These are phyloP conservation scores for Juglanconis oblonga DNA, from an alignment of 2,329 filamentous ascomycete species.

Conservation along the genomic window DNA sequence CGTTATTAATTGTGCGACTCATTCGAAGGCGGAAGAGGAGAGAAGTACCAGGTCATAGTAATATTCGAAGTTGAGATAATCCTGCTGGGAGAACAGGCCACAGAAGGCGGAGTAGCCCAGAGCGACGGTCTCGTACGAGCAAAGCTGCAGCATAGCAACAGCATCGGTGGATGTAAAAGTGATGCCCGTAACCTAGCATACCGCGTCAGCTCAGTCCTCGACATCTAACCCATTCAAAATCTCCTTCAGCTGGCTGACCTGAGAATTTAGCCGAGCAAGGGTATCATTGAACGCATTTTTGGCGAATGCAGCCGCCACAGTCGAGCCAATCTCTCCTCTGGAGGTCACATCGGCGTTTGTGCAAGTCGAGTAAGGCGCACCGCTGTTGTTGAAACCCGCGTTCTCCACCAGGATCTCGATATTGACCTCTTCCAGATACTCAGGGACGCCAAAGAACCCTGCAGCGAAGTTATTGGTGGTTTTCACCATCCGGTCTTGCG, in stretches of 20 bases:
- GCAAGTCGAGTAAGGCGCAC: slow-evolving; percentile 28
- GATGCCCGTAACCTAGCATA: slow-evolving; percentile 24
- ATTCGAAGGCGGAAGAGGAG: slow-evolving; percentile 20
- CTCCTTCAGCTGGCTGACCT: slow-evolving; percentile 15
- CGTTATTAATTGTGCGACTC: slow-evolving; percentile 5
- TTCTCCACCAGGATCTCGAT: slow-evolving; percentile 33
- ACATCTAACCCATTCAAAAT: not conserved
- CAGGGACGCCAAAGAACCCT: slow-evolving; percentile 32
- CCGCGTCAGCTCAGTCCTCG: not conserved
- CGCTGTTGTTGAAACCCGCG: slow-evolving; percentile 28
- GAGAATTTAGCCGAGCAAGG: slow-evolving; percentile 27
- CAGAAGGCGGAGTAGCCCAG: slow-evolving; percentile 42
- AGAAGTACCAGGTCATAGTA: slow-evolving; percentile 39
- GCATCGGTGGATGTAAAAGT: slow-evolving; percentile 32
- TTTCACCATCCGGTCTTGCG: slow-evolving; percentile 33
- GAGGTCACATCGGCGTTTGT: slow-evolving; percentile 23
- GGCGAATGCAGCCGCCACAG: slow-evolving; percentile 23
- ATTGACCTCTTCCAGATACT: slow-evolving; percentile 30
- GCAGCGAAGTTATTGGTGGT: slow-evolving; percentile 30
- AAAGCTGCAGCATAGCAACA: slow-evolving; percentile 38
- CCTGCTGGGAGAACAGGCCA: slow-evolving; percentile 36
- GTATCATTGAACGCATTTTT: slow-evolving; percentile 28
- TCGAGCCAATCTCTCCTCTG: slow-evolving; percentile 25
- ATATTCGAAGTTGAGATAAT: slow-evolving; percentile 42
- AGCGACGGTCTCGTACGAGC: slow-evolving; percentile 32